Evolutionary conservation across 495 filamentous ascomycete species (phyloP), one percentile per base, ranked within the genome.

Genomic region (Tuber aestivum): DNA sequence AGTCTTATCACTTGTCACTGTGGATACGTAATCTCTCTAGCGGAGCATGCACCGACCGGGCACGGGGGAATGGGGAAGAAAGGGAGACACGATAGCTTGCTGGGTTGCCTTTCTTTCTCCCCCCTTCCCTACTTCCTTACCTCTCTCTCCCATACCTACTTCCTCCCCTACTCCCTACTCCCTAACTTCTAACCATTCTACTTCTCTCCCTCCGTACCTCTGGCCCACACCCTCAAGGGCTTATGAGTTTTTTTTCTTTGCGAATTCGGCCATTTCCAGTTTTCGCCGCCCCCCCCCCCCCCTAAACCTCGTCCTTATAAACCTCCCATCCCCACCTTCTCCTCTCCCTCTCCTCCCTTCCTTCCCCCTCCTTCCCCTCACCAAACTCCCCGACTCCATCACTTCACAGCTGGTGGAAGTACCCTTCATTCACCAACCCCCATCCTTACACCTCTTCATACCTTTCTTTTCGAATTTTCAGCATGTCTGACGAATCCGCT

Each of bases 381-480:
- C 35, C 23, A 3, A 42, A 14, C 4, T 14, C 42, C 41, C 42
- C n/a, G 76, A 71, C 40, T 65, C 20, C 41, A 72, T 48, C 38
- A 35, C 7, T 75, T 79, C 42, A 71, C 73, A 56, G 38, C 41
- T 56, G 48, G 44, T 56, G 50, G 68, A 21, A 79, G 42, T 44
- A 41, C 48, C 42, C n/a, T 32, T 69, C 16, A 61, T n/a, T 50
- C 42, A 68, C 35, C 38, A 18, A 35, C 48, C 40, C 27, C 45
- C 40, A 48, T 56, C 41, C 71, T 40, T 71, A n/a, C n/a, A n/a
- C n/a, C n/a, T 18, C n/a, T 56, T 56, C 27, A n/a, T 2, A 27
- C n/a, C 2, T 27, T 61, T 61, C 14, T 27, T 23, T 14, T 61
- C 23, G 12, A 27, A 12, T 18, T 35, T 35, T 35, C 56, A 65